Evolutionary conservation across 2,329 filamentous ascomycete genomes (phyloP), one percentile per base, ranked within the genome.

Genomic region (Ophiocordyceps robertsii): DNA sequence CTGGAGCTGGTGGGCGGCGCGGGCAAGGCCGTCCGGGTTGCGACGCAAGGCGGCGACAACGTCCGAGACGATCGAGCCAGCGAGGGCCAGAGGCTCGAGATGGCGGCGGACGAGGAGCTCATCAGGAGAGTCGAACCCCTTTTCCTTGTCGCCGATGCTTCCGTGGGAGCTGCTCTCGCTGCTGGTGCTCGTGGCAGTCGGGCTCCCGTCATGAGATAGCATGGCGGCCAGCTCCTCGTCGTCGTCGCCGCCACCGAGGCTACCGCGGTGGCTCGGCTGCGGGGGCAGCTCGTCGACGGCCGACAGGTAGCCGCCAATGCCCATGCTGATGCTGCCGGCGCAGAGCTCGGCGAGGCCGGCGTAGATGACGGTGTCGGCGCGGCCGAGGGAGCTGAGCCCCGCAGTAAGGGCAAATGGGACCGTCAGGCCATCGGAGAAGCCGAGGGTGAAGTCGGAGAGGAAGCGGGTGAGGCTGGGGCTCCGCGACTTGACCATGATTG

Each of bases 401-500:
- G 82, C 81, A 0, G 80, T 85, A 16, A 86, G 65, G 16, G 83
- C 82, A 53, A 87, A 86, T 0, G 82, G 82, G 0, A 86, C 82
- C 0, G 82, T 86, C 46, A 86, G 65, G 12, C 82, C 82, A 61
- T 87, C 82, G 0, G 82, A 77, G 48, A 86, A 77, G 19, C 82
- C 82, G 46, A 86, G 75, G 1, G 82, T 86, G 44, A 80, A 75
- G 60, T 85, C 80, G 33, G 72, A 69, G 12, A 80, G 60, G 47
- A 78, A 68, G 12, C 62, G 62, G 2, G 57, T 53, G 16, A 62
- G 49, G 1, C 48, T 48, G 3, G 58, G 60, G n/a, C 48, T 58
- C 11, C 50, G 46, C 3, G 51, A 42, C 13, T 43, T 46, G 17
- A 44, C 47, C 51, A 53, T 57, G 6, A 11, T 36, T 36, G 8